These are phyloP conservation scores for Ophiostoma tasmaniense DNA, from an alignment of 2,329 filamentous ascomycete species.

Conservation along the genomic window DNA sequence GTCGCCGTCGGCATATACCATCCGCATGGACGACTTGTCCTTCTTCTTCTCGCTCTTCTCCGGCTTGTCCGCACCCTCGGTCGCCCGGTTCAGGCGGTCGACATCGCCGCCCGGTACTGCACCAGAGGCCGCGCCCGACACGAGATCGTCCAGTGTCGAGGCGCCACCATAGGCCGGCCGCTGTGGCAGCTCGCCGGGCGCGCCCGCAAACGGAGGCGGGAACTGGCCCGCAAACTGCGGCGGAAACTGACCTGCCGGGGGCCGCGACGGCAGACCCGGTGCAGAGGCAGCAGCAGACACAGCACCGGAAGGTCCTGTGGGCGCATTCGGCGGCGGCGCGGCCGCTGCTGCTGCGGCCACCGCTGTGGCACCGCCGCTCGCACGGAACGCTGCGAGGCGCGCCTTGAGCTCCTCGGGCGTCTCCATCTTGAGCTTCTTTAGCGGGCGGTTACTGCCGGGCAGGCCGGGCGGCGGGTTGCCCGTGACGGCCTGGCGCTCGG, in stretches of 20 bases:
- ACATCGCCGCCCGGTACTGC: constrained; percentile 46
- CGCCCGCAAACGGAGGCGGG: neutral
- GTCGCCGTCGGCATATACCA: constrained; percentile 76
- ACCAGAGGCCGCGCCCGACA: constrained; percentile 30
- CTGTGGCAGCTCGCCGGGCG: constrained; percentile 24
- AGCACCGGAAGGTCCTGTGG: constrained; percentile 24
- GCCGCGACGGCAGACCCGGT: constrained; percentile 19
- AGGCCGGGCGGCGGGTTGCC: constrained; percentile 72
- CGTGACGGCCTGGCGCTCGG: constrained; percentile 70
- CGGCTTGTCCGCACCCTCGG: constrained; percentile 47
- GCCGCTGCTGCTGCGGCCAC: constrained; percentile 23
- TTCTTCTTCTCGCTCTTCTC: constrained; percentile 27
- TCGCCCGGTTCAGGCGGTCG: constrained; percentile 56
- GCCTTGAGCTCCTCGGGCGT: constrained; percentile 69
- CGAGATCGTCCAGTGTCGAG: constrained; percentile 41
- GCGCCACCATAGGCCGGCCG: constrained; percentile 25
- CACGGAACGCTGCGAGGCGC: constrained; percentile 68
- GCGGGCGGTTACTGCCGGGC: constrained; percentile 46
- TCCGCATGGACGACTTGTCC: constrained; percentile 36
- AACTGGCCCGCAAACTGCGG: neutral
- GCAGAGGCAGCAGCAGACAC: too few species aligned
- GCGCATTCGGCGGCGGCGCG: constrained; percentile 33
- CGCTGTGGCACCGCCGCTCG: constrained; percentile 39
- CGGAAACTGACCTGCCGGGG: constrained; percentile 21
- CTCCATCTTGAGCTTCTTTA: constrained; percentile 65